These are phyloP conservation scores for Chenopodium suecicum DNA, from an alignment of 148 eudicot species.

Conservation along the genomic window DNA sequence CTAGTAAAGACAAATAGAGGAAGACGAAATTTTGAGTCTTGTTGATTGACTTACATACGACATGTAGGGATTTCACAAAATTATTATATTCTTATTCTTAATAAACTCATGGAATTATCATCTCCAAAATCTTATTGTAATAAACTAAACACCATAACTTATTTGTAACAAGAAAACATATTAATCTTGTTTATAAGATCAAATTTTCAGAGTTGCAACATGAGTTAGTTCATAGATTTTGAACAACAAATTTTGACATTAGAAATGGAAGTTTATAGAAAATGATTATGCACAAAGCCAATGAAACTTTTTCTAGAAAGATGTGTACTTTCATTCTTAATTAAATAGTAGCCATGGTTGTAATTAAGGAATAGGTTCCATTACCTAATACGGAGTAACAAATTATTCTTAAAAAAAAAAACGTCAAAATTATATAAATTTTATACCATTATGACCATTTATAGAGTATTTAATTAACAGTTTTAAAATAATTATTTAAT, in stretches of 20 bases:
- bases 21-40: background rate
- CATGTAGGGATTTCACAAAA: background rate
- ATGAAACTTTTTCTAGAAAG: constrained; percentile 15
- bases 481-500: background rate
- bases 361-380: background rate
- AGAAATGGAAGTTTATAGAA: background rate
- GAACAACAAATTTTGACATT: background rate
- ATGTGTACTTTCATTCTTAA: background rate
- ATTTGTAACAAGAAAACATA: no score
- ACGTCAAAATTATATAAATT: background rate
- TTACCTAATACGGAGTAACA: background rate
- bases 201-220: no score
- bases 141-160: background rate
- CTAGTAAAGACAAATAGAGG: constrained; percentile 16
- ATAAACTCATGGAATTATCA: background rate
- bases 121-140: background rate
- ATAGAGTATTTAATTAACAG: background rate
- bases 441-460: background rate
- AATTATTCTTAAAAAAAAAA: background rate
- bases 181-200: background rate
- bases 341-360: background rate
- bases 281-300: constrained; percentile 16
- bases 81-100: no score
- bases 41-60: constrained; percentile 21
- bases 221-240: no score